phyloP scores from a whole-genome alignment of 2,329 filamentous ascomycete species.

The Zymoseptoria passerinii region DNA sequence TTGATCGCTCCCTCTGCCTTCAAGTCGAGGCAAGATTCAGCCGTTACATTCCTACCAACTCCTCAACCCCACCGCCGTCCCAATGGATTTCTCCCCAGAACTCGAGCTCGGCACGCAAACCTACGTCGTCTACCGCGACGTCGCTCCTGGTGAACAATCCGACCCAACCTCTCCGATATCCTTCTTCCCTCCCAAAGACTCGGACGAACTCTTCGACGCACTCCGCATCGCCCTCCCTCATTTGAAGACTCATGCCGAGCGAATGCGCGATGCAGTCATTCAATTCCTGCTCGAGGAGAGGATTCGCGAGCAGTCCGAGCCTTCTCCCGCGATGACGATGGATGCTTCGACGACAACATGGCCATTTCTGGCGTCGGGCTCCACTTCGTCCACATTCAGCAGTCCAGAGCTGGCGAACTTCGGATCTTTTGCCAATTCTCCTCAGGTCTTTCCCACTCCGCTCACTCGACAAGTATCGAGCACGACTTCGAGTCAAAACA shows the following conservation, averaged over 20 bases:
- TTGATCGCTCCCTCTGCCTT: background rate
- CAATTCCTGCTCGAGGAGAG: slow-evolving; percentile 29
- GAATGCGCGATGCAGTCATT: slow-evolving; percentile 30
- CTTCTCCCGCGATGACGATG: slow-evolving; percentile 15
- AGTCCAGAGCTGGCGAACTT: slow-evolving; percentile 26
- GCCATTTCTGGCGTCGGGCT: slow-evolving; percentile 26
- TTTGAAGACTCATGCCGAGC: slow-evolving; percentile 27
- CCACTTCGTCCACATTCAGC: slow-evolving; percentile 22
- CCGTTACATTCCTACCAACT: background rate
- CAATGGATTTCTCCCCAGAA: background rate
- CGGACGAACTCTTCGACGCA: slow-evolving; percentile 31
- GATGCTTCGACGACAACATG: slow-evolving; percentile 17
- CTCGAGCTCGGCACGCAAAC: slow-evolving; percentile 2
- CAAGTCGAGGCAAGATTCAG: background rate
- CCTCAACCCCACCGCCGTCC: background rate
- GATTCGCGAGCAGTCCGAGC: slow-evolving; percentile 19
- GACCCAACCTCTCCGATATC: slow-evolving; percentile 24
- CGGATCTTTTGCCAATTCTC: slow-evolving; percentile 22
- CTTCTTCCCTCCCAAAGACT: slow-evolving; percentile 31
- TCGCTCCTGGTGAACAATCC: slow-evolving; percentile 16
- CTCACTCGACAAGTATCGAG: slow-evolving; percentile 18
- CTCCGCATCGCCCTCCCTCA: slow-evolving; percentile 26
- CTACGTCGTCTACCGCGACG: slow-evolving; percentile 28
- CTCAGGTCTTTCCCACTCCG: slow-evolving; percentile 12
- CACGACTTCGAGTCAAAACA: slow-evolving; percentile 12